Evolutionary conservation across 306 rosid genomes (phyloP).

Genomic region (Rubus idaeus): DNA sequence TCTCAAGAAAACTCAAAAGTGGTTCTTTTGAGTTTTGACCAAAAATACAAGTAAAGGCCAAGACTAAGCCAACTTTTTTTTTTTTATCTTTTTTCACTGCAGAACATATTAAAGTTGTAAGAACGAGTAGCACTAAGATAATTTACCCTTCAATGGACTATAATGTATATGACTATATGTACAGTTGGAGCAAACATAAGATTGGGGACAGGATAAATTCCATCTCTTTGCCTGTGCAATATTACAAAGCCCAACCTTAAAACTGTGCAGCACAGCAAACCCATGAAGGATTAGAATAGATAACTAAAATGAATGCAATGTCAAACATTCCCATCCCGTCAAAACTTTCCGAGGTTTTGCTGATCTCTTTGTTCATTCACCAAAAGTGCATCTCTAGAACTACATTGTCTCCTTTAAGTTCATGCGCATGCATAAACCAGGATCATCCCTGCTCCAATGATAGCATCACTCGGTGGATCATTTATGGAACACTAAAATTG

Average conservation of each 20-base stretch:
- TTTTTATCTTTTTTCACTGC: too few relatives aligned
- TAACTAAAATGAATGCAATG: background rate
- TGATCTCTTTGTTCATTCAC: background rate
- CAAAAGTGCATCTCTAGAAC: background rate
- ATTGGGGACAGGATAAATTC: background rate
- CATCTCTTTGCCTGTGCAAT: background rate
- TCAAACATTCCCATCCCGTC: background rate
- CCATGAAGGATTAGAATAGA: background rate
- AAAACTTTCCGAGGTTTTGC: background rate
- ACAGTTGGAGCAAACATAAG: background rate
- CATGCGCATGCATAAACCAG: slow-evolving; percentile 11
- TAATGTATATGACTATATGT: too few relatives aligned
- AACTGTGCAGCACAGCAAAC: background rate
- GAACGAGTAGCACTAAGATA: too few relatives aligned
- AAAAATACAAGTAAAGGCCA: too few relatives aligned
- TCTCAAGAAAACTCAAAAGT: too few relatives aligned
- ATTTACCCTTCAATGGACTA: background rate
- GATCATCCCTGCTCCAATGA: slow-evolving; percentile 1
- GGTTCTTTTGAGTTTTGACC: too few relatives aligned
- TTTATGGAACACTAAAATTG: slow-evolving; percentile 73
- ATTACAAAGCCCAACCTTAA: background rate
- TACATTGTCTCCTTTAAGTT: background rate
- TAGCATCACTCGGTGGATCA: slow-evolving; percentile 27
- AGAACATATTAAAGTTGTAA: too few relatives aligned
- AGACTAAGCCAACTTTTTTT: too few relatives aligned